A percentile compares a stretch with the other conserved stretches of the same genome.
Evolutionary conservation across 106 monocot species (phyloP).

Genomic region (Apostasia ramifera): DNA sequence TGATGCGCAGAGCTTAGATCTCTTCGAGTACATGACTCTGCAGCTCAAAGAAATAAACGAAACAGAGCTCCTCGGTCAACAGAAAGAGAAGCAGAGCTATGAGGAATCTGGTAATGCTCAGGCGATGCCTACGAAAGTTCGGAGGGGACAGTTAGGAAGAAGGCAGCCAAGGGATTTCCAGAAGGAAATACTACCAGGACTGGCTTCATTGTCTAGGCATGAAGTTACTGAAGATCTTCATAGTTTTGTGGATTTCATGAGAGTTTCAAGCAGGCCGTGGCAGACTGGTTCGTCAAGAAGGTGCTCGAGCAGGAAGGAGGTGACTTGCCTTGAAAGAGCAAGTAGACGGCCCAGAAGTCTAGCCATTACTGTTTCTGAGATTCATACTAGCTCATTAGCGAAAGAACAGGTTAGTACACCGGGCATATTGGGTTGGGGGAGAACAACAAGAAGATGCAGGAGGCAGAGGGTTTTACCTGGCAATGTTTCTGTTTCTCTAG

Average conservation of each 20-base stretch:
- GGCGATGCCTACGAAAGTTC: slow-evolving; percentile 16
- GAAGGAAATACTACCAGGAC: slow-evolving; percentile 77
- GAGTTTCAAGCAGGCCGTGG: slow-evolving; percentile 22
- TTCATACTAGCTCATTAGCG: neutral
- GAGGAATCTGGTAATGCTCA: slow-evolving; percentile 7
- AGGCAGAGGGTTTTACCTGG: slow-evolving; percentile 15
- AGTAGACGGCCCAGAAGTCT: slow-evolving; percentile 10
- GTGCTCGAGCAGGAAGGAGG: neutral
- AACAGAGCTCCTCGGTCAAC: neutral
- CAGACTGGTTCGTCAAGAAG: slow-evolving; percentile 2
- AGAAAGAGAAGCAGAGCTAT: slow-evolving; percentile 1
- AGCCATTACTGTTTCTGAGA: slow-evolving; percentile 5
- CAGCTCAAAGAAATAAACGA: slow-evolving; percentile 34
- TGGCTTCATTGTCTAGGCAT: slow-evolving; percentile 49
- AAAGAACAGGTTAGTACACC: neutral
- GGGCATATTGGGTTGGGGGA: slow-evolving; percentile 45
- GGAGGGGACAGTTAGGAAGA: slow-evolving; percentile 31
- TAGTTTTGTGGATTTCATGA: slow-evolving; percentile 40
- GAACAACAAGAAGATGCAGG: slow-evolving; percentile 50
- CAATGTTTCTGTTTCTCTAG: slow-evolving; percentile 7
- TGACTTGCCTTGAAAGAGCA: slow-evolving; percentile 4
- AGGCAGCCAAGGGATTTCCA: slow-evolving; percentile 60
- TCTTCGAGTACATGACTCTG: slow-evolving; percentile 32
- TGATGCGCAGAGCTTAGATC: slow-evolving; percentile 29
- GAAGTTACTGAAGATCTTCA: slow-evolving; percentile 76